Base-by-base conservation (phyloP, 1,139 yeast genomes). In the Geotrichum fermentans region DNA sequence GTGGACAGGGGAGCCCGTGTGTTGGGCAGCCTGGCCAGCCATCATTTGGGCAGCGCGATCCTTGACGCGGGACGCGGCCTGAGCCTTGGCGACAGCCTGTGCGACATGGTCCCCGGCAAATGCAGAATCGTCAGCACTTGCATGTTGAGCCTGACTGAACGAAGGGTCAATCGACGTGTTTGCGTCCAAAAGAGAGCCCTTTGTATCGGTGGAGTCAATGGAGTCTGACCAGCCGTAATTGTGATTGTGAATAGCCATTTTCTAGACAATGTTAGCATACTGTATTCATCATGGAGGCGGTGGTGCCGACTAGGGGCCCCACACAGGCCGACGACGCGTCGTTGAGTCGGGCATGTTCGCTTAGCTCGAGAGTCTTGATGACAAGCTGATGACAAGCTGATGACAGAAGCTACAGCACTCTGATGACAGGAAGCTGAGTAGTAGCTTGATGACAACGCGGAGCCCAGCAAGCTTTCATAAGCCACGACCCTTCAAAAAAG, bases 41-140 rank as follows among this genome's bases (percentile, higher is more conserved):
- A 39, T 33, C 37, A 39, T 45, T 26, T 39, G 43, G 10, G 45
- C 40, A 18, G 47, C 36, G 35, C 40, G 21, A 7, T 39, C 29
- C 13, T 36, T 43, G 22, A 30, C 44, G 11, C 42, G 41, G 37
- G 39, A 35, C 17, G 44, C 42, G 16, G 36, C 43, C 26, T 50
- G 49, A n/a, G 40, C 50, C 40, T 40, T 46, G 26, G 53, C 53
- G 1, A 50, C 53, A 22, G 53, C 53, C 18, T 41, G 46, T 11
- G 52, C 54, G 26, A 47, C 54, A 22, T 44, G 48, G 32, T 40
- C 47, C 6, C 40, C 30, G 36, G 24, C 34, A 29, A 46, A 49
- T 10, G 45, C 44, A 13, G 50, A 45, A 32, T 46, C 51, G n/a
- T 47, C 48, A 21, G 40, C 21, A 32, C 37, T 21, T 21, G 22